A percentile compares a stretch with the other conserved stretches of the same genome.
Conservation (phyloP, 805 yeast species). For the Ogataea nonfermentans region DNA sequence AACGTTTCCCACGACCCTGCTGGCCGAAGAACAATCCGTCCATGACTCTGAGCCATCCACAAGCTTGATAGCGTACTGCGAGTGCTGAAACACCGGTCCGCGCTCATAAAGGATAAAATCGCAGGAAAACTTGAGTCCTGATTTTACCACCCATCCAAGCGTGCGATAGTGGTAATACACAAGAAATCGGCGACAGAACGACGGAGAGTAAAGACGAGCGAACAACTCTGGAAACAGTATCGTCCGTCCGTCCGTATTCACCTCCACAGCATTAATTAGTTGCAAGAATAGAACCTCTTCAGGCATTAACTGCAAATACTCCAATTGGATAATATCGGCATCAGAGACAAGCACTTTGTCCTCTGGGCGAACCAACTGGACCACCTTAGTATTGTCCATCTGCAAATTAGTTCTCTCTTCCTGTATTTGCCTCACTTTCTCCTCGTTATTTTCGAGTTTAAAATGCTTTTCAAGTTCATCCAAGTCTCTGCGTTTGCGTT, state of each 20-base stretch:
- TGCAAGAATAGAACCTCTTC: slow-evolving; percentile 72
- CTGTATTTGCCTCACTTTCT: slow-evolving; percentile 37
- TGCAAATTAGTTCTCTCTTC: slow-evolving; percentile 32
- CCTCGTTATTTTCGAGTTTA: slow-evolving; percentile 23
- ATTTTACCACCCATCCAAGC: slow-evolving; percentile 90
- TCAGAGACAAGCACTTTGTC: slow-evolving; percentile 35
- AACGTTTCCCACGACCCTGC: slow-evolving; percentile 85
- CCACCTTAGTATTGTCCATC: slow-evolving; percentile 13
- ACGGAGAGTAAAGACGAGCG: not conserved
- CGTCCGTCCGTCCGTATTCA: slow-evolving; percentile 1
- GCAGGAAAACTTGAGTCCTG: slow-evolving; percentile 92
- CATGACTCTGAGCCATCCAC: slow-evolving; percentile 28
- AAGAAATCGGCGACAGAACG: slow-evolving; percentile 44
- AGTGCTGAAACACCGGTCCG: slow-evolving; percentile 96
- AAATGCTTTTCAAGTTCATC: slow-evolving; percentile 46
- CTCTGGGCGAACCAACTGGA: slow-evolving; percentile 33
- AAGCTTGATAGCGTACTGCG: slow-evolving; percentile 66
- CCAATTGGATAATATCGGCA: slow-evolving; percentile 33
- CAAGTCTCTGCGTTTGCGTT: slow-evolving; percentile 58
- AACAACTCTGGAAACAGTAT: not conserved
- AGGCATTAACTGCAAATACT: slow-evolving; percentile 67
- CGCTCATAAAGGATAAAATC: slow-evolving; percentile 77
- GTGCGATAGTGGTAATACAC: slow-evolving; percentile 87
- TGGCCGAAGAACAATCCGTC: slow-evolving; percentile 65
- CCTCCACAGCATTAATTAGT: slow-evolving; percentile 34